Percentiles rank a stretch among this genome's conserved stretches.
These are phyloP conservation scores for Ogataea allantospora DNA, from an alignment of 805 yeast genomes.

Conservation along the genomic window DNA sequence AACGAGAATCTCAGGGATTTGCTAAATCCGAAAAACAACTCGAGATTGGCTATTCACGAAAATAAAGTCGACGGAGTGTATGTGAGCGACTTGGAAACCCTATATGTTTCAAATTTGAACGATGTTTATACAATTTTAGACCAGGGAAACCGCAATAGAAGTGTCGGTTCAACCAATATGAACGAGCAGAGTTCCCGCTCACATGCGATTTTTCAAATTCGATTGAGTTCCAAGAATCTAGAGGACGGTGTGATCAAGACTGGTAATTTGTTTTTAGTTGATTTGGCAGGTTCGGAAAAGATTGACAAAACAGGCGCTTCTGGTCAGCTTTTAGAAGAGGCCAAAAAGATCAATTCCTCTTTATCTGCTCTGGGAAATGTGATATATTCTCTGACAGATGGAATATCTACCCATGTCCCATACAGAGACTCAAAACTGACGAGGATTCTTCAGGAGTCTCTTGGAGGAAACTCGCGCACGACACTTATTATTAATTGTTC, in stretches of 20 bases:
- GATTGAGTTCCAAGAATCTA: constrained; percentile 57
- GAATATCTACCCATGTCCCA: constrained; percentile 62
- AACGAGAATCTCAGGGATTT: constrained; percentile 76
- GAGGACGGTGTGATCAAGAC: constrained; percentile 56
- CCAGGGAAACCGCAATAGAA: constrained; percentile 57
- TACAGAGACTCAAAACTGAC: constrained; percentile 80
- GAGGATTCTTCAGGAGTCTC: constrained; percentile 70
- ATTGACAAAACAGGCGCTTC: constrained; percentile 74
- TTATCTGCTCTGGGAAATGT: constrained; percentile 78
- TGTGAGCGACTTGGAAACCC: constrained; percentile 66
- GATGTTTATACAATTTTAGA: constrained; percentile 59
- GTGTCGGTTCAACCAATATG: constrained; percentile 63
- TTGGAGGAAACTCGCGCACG: constrained; percentile 82
- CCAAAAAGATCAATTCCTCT: constrained; percentile 79
- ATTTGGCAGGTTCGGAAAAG: constrained; percentile 86
- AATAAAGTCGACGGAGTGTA: constrained; percentile 63
- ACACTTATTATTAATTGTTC: constrained; percentile 73
- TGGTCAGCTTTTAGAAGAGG: constrained; percentile 76
- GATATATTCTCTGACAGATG: constrained; percentile 73
- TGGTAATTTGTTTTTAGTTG: constrained; percentile 72
- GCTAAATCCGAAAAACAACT: constrained; percentile 41
- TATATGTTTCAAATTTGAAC: constrained; percentile 53
- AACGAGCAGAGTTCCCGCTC: constrained; percentile 74
- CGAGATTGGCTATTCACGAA: constrained; percentile 56
- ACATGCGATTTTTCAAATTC: constrained; percentile 74